Base-by-base conservation (phyloP, 2,329 filamentous ascomycete species). In the Fusarium metavorans region DNA sequence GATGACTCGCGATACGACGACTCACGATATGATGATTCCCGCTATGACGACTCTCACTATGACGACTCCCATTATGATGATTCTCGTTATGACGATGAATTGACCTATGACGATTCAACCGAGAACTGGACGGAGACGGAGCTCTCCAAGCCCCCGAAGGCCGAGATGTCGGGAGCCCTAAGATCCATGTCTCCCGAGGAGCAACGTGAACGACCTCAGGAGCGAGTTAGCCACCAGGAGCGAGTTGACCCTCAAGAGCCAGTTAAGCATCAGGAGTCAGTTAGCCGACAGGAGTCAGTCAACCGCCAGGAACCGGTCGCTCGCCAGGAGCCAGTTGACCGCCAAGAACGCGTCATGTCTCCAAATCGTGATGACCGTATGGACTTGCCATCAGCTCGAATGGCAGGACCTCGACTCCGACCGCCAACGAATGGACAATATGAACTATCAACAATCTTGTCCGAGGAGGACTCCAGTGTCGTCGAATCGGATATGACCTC, bases 381-480 rank as follows among this genome's bases (percentile, higher is more conserved):
- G 20, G 77, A 74, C n/a, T 64, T 70, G 9, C 75, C 72, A 18
- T 70, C 78, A 6, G 76, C 78, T 7, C 75, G 73, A 45, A 79
- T 83, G 79, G 74, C 79, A 39, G 78, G 81, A 2, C 83, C 82
- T 6, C 76, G 84, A 39, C 72, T 82, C 4, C 81, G 80, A 45
- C 87, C 89, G 2, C 89, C 89, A 3, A 91, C 89, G 4, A 88
- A 84, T 18, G 89, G 89, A 8, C 74, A 85, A 32, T 86, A 91
- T 71, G 88, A 89, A 71, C 80, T 91, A 41, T 91, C 89, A 1
- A 91, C 89, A 0, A 91, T 91, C 57, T 72, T 88, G 25, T 90
- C 89, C 0, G 88, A 87, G 72, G 87, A 86, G 48, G 84, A 83
- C 20, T 85, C 83, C 52, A 87, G 84, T 75, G 83, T 82, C 6